These are phyloP conservation scores for Yamadazyma scolyti DNA, from an alignment of 805 yeast genomes.

Conservation along the genomic window DNA sequence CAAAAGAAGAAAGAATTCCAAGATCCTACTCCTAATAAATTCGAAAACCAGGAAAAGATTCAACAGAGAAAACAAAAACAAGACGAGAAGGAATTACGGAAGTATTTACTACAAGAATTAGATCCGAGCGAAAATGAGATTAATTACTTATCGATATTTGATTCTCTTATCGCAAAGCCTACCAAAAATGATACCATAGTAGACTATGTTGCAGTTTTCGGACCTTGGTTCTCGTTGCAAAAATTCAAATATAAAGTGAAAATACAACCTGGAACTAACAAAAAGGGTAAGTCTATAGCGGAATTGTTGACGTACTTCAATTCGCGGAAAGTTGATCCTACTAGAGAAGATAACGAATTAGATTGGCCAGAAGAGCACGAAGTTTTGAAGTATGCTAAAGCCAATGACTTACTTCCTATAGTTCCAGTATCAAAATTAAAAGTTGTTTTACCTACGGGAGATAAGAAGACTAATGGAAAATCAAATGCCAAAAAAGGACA, in stretches of 20 bases:
- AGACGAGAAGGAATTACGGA: constrained; percentile 41
- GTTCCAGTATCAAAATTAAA: constrained; percentile 73
- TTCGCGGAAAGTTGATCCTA: constrained; percentile 40
- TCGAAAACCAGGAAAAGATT: constrained; percentile 23
- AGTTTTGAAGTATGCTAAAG: constrained; percentile 51
- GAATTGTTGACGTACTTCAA: constrained; percentile 63
- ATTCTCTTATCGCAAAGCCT: constrained; percentile 44
- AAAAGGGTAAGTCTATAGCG: constrained; percentile 81
- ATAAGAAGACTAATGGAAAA: constrained; percentile 4
- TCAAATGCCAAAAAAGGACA: constrained; percentile 6
- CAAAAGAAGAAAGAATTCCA: constrained; percentile 23
- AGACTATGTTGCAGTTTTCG: constrained; percentile 81
- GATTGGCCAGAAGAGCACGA: constrained; percentile 75
- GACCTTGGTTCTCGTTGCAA: constrained; percentile 82
- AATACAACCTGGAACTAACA: constrained; percentile 72
- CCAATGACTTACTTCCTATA: constrained; percentile 62
- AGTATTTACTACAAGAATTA: constrained; percentile 32
- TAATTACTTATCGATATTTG: constrained; percentile 41
- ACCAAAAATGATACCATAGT: constrained; percentile 47
- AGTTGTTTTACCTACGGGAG: constrained; percentile 51
- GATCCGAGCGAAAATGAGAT: constrained; percentile 26
- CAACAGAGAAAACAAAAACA: constrained; percentile 43
- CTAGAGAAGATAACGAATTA: constrained; percentile 43
- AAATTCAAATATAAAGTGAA: constrained; percentile 80
- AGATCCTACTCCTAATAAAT: constrained; percentile 18